A percentile compares a stretch with the other conserved stretches of the same genome.
phyloP scores from a whole-genome alignment of 2,329 filamentous ascomycete genomes.

The Fusarium verticillioides region DNA sequence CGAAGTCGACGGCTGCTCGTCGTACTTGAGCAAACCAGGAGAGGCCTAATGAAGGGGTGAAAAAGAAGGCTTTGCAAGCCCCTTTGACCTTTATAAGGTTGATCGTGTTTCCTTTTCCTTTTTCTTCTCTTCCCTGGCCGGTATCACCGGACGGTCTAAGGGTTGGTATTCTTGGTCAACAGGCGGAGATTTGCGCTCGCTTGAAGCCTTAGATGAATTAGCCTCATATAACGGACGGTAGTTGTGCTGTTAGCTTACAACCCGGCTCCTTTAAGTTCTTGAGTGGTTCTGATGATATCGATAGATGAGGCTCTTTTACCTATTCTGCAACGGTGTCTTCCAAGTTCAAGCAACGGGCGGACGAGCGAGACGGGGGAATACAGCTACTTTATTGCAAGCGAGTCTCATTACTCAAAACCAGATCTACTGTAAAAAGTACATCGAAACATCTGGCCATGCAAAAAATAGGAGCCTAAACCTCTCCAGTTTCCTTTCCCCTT shows the following conservation, averaged over 20 bases:
- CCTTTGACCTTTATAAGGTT: constrained; percentile 16
- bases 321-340: background rate
- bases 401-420: constrained; percentile 32
- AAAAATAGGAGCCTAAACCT: constrained; percentile 19
- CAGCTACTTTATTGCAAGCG: constrained; percentile 27
- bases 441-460: constrained; percentile 17
- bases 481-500: constrained; percentile 7
- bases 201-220: constrained; percentile 30
- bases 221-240: constrained; percentile 28
- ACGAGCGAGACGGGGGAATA: background rate
- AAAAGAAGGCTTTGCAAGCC: background rate
- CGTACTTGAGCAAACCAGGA: background rate
- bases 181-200: constrained; percentile 39
- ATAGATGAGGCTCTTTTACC: background rate
- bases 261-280: background rate
- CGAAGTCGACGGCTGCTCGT: background rate
- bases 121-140: constrained; percentile 3
- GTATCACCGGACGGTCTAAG: constrained; percentile 22
- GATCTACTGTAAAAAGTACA: constrained; percentile 3
- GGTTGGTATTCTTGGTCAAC: constrained; percentile 24
- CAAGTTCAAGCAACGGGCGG: background rate
- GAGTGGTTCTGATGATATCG: constrained; percentile 6
- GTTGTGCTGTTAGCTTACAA: constrained; percentile 1
- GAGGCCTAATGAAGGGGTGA: background rate
- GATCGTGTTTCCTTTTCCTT: constrained; percentile 15